Evolutionary conservation across 1,284 basidiomycete genomes (phyloP).

Genomic region (Cystobasidium slooffiae): DNA sequence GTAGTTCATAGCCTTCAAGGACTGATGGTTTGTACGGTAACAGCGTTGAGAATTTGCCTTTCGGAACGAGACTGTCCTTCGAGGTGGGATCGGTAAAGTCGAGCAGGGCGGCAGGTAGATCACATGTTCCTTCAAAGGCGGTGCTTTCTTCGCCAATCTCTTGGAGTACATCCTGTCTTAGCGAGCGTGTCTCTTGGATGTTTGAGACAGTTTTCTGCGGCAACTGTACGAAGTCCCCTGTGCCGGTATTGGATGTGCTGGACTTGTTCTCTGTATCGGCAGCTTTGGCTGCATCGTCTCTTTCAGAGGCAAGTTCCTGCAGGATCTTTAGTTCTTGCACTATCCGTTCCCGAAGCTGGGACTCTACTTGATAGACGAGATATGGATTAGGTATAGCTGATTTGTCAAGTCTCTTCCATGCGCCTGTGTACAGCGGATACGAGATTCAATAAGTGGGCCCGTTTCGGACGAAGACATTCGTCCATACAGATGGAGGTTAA

Average conservation of each 20-base stretch:
- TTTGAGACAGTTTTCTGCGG: too few species aligned
- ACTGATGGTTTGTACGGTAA: not conserved
- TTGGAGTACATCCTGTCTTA: too few species aligned
- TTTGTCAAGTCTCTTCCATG: slow-evolving; percentile 10
- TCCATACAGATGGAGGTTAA: not conserved
- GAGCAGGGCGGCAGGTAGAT: slow-evolving; percentile 1
- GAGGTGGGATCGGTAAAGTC: not conserved
- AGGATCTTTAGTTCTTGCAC: slow-evolving; percentile 31
- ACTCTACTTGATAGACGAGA: slow-evolving; percentile 19
- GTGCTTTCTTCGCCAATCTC: not conserved
- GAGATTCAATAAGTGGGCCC: too few species aligned
- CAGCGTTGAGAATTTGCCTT: slow-evolving; percentile 6
- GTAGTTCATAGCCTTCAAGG: not conserved
- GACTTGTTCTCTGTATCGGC: too few species aligned
- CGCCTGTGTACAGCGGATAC: not conserved
- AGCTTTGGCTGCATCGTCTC: too few species aligned
- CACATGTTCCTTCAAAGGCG: not conserved
- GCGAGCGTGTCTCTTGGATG: too few species aligned
- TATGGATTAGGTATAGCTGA: not conserved
- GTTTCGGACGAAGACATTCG: not conserved
- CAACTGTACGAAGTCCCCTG: too few species aligned
- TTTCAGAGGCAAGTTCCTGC: not conserved
- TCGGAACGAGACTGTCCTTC: not conserved
- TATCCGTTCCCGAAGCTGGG: slow-evolving; percentile 18
- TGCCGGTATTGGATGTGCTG: too few species aligned